Base-by-base conservation (phyloP, 2,329 filamentous ascomycete genomes). In the Metarhizium robertsii region DNA sequence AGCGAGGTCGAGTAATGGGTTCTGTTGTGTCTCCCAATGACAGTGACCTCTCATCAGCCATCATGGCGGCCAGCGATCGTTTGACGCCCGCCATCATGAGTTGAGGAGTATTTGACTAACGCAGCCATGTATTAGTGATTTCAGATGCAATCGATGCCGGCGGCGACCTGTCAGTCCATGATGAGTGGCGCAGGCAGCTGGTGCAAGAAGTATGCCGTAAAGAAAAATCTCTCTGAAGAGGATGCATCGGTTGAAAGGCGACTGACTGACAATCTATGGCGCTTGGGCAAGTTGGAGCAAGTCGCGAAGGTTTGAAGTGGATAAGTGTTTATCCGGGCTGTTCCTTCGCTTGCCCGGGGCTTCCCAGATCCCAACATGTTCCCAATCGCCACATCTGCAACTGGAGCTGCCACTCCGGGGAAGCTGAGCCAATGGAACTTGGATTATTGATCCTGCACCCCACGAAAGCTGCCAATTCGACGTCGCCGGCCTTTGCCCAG, bases 61-160 rank as follows among this genome's bases (percentile, higher is more conserved):
- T 64, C 62, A 72, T 66, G 50, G 67, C 61, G 55, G 64, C 61
- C n/a, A 72, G 65, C 14, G 69, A 64, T 65, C 73, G 67, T 64
- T 75, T 76, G 55, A 74, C 66, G 54, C 72, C 72, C 14, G 71
- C 69, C 60, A 70, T 69, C 34, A 36, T 8, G 34, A 36, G 34
- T 36, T 36, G 34, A 8, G 34, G 34, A 8, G 34, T 25, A 6
- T 13, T 10, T 43, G 40, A 43, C 6, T 4, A 43, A 10, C 3
- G 40, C 13, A 10, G 0, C 40, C 13, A 43, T 43, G n/a, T n/a
- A 6, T 14, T 1, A 6, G 40, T 43, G 10, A 43, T 43, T 14
- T 18, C 40, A 43, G 51, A 59, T 61, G 45, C 13, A 36, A 36
- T 36, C 2, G 6, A 36, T 36, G 34, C 34, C 13, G 8, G 8